Conservation (phyloP, 179 eudicot genomes). For the Silene coronaria region DNA sequence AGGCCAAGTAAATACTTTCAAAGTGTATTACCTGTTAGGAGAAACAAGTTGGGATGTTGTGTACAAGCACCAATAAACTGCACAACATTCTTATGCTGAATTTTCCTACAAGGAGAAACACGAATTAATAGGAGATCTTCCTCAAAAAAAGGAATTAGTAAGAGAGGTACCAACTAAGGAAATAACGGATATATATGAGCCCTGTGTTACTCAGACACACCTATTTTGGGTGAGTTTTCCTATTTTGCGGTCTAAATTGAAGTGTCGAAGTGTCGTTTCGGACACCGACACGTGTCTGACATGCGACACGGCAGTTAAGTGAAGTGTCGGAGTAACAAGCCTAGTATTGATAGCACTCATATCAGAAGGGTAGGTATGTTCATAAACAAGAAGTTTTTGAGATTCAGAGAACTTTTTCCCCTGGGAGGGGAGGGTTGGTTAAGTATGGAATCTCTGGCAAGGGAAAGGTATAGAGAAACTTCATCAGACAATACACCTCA, state of each 20-base stretch:
- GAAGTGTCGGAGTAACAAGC: too few species aligned
- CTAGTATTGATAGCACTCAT: background rate
- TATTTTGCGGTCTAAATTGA: too few species aligned
- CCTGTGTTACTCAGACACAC: too few species aligned
- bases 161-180: background rate
- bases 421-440: background rate
- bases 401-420: background rate
- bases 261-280: too few species aligned
- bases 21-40: slow-evolving; percentile 49
- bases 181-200: background rate
- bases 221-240: too few species aligned
- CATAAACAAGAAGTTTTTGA: background rate
- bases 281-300: too few species aligned
- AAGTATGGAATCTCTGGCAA: background rate
- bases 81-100: slow-evolving; percentile 60
- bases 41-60: slow-evolving; percentile 43
- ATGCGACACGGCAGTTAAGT: too few species aligned
- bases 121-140: slow-evolving; percentile 7
- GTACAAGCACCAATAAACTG: slow-evolving; percentile 65
- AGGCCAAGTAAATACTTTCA: slow-evolving; percentile 4
- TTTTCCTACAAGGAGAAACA: slow-evolving; percentile 43
- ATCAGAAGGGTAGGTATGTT: background rate
- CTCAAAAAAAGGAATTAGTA: background rate
- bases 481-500: slow-evolving; percentile 42
- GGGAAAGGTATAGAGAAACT: background rate